phyloP scores from a whole-genome alignment of 2,329 filamentous ascomycete species.

The Aspergillus neoniger region DNA sequence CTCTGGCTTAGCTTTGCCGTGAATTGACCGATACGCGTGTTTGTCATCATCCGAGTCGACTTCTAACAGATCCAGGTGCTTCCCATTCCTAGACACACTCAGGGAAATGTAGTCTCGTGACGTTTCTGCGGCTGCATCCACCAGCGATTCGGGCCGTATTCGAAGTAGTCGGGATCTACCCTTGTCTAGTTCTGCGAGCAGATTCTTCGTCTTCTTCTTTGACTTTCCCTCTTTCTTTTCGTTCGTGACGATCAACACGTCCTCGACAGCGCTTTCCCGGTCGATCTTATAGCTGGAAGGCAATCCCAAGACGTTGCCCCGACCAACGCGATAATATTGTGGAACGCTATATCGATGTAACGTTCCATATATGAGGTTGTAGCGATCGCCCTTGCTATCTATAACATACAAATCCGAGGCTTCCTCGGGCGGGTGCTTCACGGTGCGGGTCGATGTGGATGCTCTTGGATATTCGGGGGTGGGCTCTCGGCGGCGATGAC shows the following conservation, averaged over 20 bases:
- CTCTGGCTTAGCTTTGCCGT: conserved; percentile 59
- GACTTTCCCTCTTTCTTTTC: conserved; percentile 42
- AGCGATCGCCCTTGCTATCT: conserved; percentile 74
- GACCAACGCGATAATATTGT: conserved; percentile 67
- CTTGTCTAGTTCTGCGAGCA: conserved; percentile 34
- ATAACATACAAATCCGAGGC: conserved; percentile 54
- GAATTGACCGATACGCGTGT: conserved; percentile 66
- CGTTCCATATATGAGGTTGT: conserved; percentile 73
- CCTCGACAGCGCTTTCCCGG: conserved; percentile 54
- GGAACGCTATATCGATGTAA: conserved; percentile 73
- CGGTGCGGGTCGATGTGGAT: conserved; percentile 10
- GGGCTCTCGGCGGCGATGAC: conserved; percentile 13
- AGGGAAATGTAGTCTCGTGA: conserved; percentile 38
- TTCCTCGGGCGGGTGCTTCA: conserved; percentile 22
- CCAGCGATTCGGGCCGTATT: conserved; percentile 24
- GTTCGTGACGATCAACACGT: conserved; percentile 40
- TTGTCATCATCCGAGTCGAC: conserved; percentile 51
- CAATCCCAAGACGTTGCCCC: conserved; percentile 71
- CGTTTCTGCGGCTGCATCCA: conserved; percentile 24
- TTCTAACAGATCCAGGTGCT: conserved; percentile 40
- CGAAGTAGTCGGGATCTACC: conserved; percentile 28
- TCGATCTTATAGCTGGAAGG: conserved; percentile 65
- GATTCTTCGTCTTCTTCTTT: conserved; percentile 50
- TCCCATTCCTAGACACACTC: conserved; percentile 30
- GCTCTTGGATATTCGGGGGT: conserved; percentile 1